A percentile compares a stretch with the other conserved stretches of the same genome.
Conservation (phyloP, 345 rosid species). For the Lepidium aucheri region DNA sequence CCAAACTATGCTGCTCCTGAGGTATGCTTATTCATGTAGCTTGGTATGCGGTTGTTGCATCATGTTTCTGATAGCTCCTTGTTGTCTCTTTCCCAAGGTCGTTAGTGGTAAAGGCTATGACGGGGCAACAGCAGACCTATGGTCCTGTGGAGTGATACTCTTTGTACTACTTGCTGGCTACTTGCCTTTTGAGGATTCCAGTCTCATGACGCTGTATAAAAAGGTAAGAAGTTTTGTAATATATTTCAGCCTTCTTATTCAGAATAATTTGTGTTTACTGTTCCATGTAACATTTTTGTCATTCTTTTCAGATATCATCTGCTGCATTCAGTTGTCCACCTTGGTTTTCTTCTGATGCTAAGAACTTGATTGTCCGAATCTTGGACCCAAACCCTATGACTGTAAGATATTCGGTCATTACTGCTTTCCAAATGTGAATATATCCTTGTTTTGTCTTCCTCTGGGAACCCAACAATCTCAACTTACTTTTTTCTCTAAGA, state of each 20-base stretch:
- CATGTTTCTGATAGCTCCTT: background rate
- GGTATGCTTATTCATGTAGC: conserved; percentile 40
- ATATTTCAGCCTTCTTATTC: background rate
- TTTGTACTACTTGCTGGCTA: conserved; percentile 87
- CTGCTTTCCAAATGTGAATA: background rate
- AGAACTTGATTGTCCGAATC: conserved; percentile 68
- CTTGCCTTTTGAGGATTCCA: conserved; percentile 92
- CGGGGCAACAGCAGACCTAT: conserved; percentile 76
- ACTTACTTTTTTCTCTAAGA: background rate
- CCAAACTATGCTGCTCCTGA: conserved; percentile 90
- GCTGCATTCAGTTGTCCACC: conserved; percentile 86
- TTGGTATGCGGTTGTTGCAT: conserved; percentile 2
- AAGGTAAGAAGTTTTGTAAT: conserved; percentile 59
- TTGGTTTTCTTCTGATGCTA: conserved; percentile 78
- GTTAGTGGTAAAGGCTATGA: conserved; percentile 78
- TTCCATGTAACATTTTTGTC: conserved; percentile 1
- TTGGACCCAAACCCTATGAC: conserved; percentile 88
- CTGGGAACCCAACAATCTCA: background rate
- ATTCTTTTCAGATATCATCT: conserved; percentile 56
- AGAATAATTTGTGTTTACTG: conserved; percentile 1
- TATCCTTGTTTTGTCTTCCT: background rate
- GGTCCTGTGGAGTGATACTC: conserved; percentile 99
- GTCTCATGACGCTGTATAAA: conserved; percentile 60
- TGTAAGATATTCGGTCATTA: conserved; percentile 39
- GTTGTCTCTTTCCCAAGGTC: conserved; percentile 44